Percentiles rank a stretch among this genome's conserved stretches.
Evolutionary conservation across 208 protist genomes (phyloP).

Genomic region (Trichomonas tenax): DNA sequence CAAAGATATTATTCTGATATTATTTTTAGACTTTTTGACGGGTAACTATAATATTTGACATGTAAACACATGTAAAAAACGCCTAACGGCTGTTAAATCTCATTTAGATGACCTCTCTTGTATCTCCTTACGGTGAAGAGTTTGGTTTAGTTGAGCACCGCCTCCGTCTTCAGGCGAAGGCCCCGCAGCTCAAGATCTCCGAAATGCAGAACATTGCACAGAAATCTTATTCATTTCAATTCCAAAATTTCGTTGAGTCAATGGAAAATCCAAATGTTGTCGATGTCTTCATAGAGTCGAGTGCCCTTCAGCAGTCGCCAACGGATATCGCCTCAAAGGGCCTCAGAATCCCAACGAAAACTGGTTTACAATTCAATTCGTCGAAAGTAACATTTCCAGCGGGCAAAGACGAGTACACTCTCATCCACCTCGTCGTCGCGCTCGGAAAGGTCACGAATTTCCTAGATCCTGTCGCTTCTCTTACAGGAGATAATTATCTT

Average conservation of each 20-base stretch:
- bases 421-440: neutral
- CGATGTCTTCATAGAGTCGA: neutral
- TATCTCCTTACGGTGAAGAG: neutral
- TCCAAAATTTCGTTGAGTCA: neutral
- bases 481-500: neutral
- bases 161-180: neutral
- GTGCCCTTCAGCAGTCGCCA: neutral
- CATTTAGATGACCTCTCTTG: neutral
- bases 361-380: neutral
- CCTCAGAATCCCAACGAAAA: neutral
- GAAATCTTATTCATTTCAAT: neutral
- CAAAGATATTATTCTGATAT: too few relatives aligned
- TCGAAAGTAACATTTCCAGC: neutral
- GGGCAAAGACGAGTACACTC: too few relatives aligned
- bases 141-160: neutral
- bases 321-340: neutral
- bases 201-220: neutral
- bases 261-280: neutral
- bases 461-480: neutral
- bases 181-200: neutral
- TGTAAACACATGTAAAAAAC: neutral
- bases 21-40: too few relatives aligned
- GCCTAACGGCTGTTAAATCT: neutral
- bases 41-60: neutral
- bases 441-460: neutral